Evolutionary conservation across 2,329 filamentous ascomycete genomes (phyloP).

Genomic region (Magnaporthales sp.): DNA sequence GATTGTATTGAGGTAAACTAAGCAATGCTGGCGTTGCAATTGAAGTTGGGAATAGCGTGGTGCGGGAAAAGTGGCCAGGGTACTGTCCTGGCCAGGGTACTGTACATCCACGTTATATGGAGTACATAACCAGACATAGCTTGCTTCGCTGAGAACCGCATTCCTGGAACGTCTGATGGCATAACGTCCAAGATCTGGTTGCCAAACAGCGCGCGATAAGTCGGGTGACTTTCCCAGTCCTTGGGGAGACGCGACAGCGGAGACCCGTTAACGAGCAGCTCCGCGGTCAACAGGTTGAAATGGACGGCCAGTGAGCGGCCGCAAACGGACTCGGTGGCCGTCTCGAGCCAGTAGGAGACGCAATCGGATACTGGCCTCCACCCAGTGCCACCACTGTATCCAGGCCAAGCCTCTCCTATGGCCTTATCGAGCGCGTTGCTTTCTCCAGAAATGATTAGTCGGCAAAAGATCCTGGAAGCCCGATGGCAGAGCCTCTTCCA

Average conservation of each 20-base stretch:
- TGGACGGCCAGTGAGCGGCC: constrained; percentile 22
- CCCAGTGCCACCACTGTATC: constrained; percentile 10
- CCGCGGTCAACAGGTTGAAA: constrained; percentile 41
- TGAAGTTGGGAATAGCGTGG: no score
- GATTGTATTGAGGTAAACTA: no score
- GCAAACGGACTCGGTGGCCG: neutral
- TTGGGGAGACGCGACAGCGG: constrained; percentile 37
- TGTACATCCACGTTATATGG: constrained; percentile 18
- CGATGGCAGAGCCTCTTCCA: constrained; percentile 18
- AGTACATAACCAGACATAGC: constrained; percentile 21
- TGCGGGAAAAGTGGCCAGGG: no score
- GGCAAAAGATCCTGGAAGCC: constrained; percentile 10
- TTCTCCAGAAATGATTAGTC: constrained; percentile 9
- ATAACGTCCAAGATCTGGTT: constrained; percentile 31
- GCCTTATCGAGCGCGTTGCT: constrained; percentile 10
- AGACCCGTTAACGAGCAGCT: constrained; percentile 41
- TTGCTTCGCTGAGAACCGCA: constrained; percentile 30
- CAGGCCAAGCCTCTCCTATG: constrained; percentile 17
- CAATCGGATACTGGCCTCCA: constrained; percentile 6
- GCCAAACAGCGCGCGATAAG: constrained; percentile 36
- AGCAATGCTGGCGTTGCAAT: no score
- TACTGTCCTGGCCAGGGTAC: no score
- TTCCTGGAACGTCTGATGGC: constrained; percentile 25
- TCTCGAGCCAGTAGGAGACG: constrained; percentile 16
- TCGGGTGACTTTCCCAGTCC: constrained; percentile 29